phyloP scores from a whole-genome alignment of 2,329 filamentous ascomycete species.

The Mollisiaceae sp. region DNA sequence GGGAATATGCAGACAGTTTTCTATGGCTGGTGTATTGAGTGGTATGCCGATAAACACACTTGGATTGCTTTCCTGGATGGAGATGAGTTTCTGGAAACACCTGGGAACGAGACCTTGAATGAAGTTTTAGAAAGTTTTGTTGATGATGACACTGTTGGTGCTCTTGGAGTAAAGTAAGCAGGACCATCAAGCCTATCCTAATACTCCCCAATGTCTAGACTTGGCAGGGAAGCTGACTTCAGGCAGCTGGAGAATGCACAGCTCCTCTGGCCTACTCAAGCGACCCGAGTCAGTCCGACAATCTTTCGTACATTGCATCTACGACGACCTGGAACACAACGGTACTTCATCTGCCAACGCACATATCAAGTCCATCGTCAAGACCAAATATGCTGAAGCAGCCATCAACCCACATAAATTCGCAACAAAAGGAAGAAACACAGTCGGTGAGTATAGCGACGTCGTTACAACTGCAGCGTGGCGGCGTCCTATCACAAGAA shows the following conservation, averaged over 20 bases:
- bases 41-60: slow-evolving; percentile 37
- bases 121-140: slow-evolving; percentile 39
- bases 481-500: slow-evolving; percentile 40
- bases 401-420: slow-evolving; percentile 38
- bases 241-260: slow-evolving; percentile 41
- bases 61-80: slow-evolving; percentile 45
- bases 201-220: background rate
- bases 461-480: slow-evolving; percentile 31
- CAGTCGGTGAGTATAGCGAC: slow-evolving; percentile 40
- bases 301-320: slow-evolving; percentile 42
- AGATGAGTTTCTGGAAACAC: slow-evolving; percentile 39
- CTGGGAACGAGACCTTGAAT: slow-evolving; percentile 34
- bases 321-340: slow-evolving; percentile 30
- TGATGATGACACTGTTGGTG: slow-evolving; percentile 37
- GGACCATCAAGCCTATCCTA: no score
- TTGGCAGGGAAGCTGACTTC: slow-evolving; percentile 12
- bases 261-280: slow-evolving; percentile 36
- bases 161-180: slow-evolving; percentile 40
- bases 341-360: slow-evolving; percentile 37
- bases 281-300: slow-evolving; percentile 37
- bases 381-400: slow-evolving; percentile 33
- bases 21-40: slow-evolving; percentile 35
- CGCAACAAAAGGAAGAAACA: slow-evolving; percentile 29
- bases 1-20: slow-evolving; percentile 29
- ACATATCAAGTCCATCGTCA: slow-evolving; percentile 44